phyloP scores from a whole-genome alignment of 441 rosid genomes.

The Dalechampia spathulata region DNA sequence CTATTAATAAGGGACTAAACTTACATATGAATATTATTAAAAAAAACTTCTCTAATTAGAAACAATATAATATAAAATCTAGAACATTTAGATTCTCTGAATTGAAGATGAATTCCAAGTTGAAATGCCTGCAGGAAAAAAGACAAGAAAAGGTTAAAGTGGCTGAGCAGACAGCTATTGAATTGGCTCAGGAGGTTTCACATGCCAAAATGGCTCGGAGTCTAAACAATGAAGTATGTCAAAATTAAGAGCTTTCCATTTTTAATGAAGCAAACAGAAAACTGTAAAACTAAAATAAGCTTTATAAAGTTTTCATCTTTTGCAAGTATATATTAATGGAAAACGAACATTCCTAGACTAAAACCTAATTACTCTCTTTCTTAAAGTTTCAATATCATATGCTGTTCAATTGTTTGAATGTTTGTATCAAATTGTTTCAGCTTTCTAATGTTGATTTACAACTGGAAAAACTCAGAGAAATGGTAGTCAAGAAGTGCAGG shows the following conservation, averaged over 20 bases:
- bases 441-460: constrained; percentile 55
- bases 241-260: not conserved
- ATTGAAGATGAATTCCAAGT: constrained; percentile 4
- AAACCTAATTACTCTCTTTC: not conserved
- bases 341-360: not conserved
- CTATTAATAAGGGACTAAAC: too few relatives aligned
- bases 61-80: too few relatives aligned
- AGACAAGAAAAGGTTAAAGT: constrained; percentile 53
- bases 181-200: constrained; percentile 60
- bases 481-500: constrained; percentile 76
- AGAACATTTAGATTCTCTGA: constrained; percentile 2
- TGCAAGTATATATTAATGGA: not conserved
- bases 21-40: too few relatives aligned
- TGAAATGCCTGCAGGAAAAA: constrained; percentile 47
- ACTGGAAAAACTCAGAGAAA: constrained; percentile 60
- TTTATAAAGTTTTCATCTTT: not conserved
- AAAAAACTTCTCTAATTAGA: too few relatives aligned
- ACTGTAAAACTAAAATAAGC: not conserved
- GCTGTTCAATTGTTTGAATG: not conserved
- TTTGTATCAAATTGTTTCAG: constrained; percentile 31
- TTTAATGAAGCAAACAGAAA: not conserved
- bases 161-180: constrained; percentile 37
- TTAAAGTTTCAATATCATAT: not conserved
- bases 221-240: constrained; percentile 59
- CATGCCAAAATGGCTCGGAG: constrained; percentile 56